A percentile compares a stretch with the other conserved stretches of the same genome.
Conservation (phyloP, 257 asterid genomes). For the Solanum habrochaites region DNA sequence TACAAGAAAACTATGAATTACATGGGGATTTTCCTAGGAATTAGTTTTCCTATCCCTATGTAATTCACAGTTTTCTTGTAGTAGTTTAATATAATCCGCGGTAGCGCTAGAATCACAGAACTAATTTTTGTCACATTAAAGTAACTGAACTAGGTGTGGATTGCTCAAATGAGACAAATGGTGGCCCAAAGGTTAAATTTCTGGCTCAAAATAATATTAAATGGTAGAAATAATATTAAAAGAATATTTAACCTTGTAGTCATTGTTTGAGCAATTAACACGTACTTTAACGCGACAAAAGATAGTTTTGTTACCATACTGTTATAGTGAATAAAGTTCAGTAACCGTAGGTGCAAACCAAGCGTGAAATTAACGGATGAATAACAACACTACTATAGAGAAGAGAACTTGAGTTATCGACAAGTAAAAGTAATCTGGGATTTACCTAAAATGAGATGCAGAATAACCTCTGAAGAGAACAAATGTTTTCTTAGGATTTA, state of each 20-base stretch:
- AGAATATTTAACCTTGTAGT: neutral
- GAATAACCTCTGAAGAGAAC: conserved; percentile 73
- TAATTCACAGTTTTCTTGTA: no score
- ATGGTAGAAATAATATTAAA: no score
- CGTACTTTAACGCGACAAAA: neutral
- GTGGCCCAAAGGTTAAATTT: neutral
- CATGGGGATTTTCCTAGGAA: no score
- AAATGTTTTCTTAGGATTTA: conserved; percentile 34
- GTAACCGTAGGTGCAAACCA: neutral
- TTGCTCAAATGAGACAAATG: neutral
- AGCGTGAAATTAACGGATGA: neutral
- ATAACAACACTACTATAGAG: neutral
- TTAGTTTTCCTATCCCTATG: no score
- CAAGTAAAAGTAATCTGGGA: neutral
- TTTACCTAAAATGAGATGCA: conserved; percentile 64
- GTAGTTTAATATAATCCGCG: neutral
- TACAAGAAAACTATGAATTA: no score
- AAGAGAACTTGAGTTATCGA: neutral
- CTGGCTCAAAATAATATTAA: neutral
- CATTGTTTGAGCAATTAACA: neutral
- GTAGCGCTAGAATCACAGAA: neutral
- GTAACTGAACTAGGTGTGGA: neutral
- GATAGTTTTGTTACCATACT: neutral
- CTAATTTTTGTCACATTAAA: neutral
- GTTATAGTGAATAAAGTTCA: neutral